These are phyloP conservation scores for Skeletonema costatum DNA, from an alignment of 108 stramenopile genomes.

Conservation along the genomic window DNA sequence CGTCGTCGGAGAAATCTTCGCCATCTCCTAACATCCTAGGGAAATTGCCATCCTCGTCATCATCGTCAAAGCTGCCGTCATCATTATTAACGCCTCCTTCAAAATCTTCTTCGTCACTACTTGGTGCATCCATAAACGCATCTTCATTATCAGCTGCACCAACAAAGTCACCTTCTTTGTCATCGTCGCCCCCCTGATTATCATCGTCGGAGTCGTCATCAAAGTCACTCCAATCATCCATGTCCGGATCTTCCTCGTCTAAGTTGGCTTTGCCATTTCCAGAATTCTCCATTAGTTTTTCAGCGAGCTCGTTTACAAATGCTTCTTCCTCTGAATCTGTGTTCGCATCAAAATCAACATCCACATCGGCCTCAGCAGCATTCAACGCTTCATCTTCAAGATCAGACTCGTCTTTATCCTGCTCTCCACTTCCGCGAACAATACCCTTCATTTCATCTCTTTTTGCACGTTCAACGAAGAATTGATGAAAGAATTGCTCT, in stretches of 20 bases:
- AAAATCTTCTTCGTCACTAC: constrained; percentile 57
- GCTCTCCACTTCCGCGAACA: constrained; percentile 45
- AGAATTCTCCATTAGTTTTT: constrained; percentile 81
- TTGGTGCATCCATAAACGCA: constrained; percentile 61
- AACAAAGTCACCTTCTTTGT: constrained; percentile 32
- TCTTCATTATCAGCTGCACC: constrained; percentile 45
- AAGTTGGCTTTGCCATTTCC: constrained; percentile 72
- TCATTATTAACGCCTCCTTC: constrained; percentile 27
- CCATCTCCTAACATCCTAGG: constrained; percentile 28
- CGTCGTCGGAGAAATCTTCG: constrained; percentile 31
- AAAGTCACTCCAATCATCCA: constrained; percentile 88
- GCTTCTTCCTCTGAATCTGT: constrained; percentile 85
- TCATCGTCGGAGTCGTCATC: constrained; percentile 61
- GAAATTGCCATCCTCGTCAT: constrained; percentile 40
- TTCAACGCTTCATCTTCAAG: constrained; percentile 58
- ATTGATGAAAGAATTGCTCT: constrained; percentile 93
- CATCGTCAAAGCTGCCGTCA: constrained; percentile 30
- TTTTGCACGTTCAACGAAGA: constrained; percentile 84
- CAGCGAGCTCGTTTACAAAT: constrained; percentile 90
- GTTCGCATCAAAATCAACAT: constrained; percentile 62
- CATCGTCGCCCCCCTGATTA: constrained; percentile 38
- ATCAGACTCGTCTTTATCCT: constrained; percentile 53
- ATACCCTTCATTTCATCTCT: constrained; percentile 87
- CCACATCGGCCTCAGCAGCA: constrained; percentile 54
- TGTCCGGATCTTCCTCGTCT: constrained; percentile 94